These are phyloP conservation scores for Barnettozyma salicaria DNA, from an alignment of 805 yeast species.

Conservation along the genomic window DNA sequence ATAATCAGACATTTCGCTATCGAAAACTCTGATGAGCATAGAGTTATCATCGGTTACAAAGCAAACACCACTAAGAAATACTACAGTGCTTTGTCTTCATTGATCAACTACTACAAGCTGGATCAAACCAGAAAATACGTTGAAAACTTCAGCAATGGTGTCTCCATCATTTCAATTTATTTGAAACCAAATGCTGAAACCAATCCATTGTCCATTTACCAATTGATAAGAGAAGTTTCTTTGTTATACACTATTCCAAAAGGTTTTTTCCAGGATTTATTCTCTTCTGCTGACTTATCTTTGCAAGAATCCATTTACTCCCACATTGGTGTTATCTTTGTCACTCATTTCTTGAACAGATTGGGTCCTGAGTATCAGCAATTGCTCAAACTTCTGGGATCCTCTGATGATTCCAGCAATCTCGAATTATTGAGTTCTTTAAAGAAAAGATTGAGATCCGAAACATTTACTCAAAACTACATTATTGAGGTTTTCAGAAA, in stretches of 20 bases:
- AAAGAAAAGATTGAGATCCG: constrained; percentile 86
- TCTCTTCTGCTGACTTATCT: constrained; percentile 71
- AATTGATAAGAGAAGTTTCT: constrained; percentile 91
- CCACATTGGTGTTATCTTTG: constrained; percentile 88
- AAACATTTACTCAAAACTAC: constrained; percentile 83
- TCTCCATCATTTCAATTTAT: constrained; percentile 82
- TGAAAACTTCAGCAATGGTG: constrained; percentile 88
- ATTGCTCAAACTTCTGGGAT: constrained; percentile 48
- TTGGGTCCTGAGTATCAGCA: constrained; percentile 84
- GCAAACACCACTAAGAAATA: constrained; percentile 81
- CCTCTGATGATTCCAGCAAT: constrained; percentile 53
- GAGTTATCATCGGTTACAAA: constrained; percentile 84
- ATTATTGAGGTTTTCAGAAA: constrained; percentile 71
- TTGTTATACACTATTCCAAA: constrained; percentile 87
- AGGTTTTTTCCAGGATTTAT: constrained; percentile 69
- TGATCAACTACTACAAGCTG: constrained; percentile 84
- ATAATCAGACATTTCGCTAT: constrained; percentile 82
- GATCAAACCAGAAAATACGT: constrained; percentile 84
- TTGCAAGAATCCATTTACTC: constrained; percentile 94
- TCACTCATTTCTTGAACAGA: constrained; percentile 90
- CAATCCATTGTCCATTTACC: constrained; percentile 66
- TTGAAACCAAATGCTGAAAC: constrained; percentile 54
- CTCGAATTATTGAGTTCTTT: constrained; percentile 74
- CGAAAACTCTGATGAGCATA: constrained; percentile 74
- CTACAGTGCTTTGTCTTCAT: constrained; percentile 78